A percentile compares a stretch with the other conserved stretches of the same genome.
phyloP scores from a whole-genome alignment of 495 filamentous ascomycete genomes.

The Penicillium atrosanguineum region DNA sequence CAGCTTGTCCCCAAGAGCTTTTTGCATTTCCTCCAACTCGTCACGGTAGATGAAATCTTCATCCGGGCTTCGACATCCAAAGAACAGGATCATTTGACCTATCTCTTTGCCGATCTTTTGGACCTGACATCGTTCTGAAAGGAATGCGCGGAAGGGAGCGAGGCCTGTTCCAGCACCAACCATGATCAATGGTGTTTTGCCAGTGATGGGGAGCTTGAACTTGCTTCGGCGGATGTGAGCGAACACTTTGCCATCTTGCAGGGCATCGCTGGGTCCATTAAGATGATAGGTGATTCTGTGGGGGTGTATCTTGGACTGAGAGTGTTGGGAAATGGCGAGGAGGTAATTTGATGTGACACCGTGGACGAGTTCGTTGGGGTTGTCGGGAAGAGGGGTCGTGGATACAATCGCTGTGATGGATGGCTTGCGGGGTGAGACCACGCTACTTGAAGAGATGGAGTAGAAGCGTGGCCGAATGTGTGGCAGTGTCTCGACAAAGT shows the following conservation, averaged over 20 bases:
- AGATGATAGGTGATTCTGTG: slow-evolving; percentile 35
- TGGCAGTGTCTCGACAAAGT: slow-evolving; percentile 43
- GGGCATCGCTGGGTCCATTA: slow-evolving; percentile 25
- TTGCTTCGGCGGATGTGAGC: slow-evolving; percentile 44
- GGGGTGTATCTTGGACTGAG: slow-evolving; percentile 22
- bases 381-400: slow-evolving; percentile 23
- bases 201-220: slow-evolving; percentile 42
- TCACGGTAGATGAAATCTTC: slow-evolving; percentile 45
- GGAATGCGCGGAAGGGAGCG: slow-evolving; percentile 48
- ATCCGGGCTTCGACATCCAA: slow-evolving; percentile 40
- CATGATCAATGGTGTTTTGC: slow-evolving; percentile 40
- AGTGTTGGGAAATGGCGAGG: slow-evolving; percentile 29
- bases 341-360: slow-evolving; percentile 52
- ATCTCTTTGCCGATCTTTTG: slow-evolving; percentile 37
- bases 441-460: slow-evolving; percentile 52
- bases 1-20: slow-evolving; percentile 21
- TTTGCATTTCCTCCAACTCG: slow-evolving; percentile 33
- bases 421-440: slow-evolving; percentile 40
- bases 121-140: slow-evolving; percentile 41
- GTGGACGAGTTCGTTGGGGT: slow-evolving; percentile 29
- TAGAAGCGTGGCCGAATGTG: slow-evolving; percentile 49
- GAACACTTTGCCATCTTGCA: slow-evolving; percentile 32
- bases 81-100: slow-evolving; percentile 44
- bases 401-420: slow-evolving; percentile 46
- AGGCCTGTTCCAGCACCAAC: slow-evolving; percentile 49